Conservation (phyloP, 495 filamentous ascomycete genomes). For the Penicillium bovifimosum region DNA sequence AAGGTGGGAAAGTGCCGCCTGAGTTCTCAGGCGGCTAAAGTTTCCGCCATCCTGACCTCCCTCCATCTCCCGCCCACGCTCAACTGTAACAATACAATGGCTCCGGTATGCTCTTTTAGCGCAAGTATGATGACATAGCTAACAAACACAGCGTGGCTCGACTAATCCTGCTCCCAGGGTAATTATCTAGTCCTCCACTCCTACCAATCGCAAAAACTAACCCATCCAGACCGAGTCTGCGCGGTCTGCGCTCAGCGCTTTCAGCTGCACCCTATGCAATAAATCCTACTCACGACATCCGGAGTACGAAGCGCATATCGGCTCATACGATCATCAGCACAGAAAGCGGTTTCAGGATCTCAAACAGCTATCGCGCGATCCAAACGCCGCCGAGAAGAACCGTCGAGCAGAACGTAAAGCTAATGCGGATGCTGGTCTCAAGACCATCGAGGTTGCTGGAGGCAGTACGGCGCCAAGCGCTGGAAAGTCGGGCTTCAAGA, state of each 20-base stretch:
- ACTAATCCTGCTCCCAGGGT: constrained; percentile 52
- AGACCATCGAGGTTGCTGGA: constrained; percentile 30
- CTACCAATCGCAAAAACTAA: neutral
- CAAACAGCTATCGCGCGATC: constrained; percentile 55
- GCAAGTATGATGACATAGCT: neutral
- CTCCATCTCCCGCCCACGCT: neutral
- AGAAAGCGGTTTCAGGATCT: constrained; percentile 60
- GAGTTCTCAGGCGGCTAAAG: neutral
- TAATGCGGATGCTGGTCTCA: constrained; percentile 48
- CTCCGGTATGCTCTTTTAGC: constrained; percentile 6
- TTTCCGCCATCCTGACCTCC: neutral
- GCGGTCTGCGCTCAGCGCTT: constrained; percentile 78
- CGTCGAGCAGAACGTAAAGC: constrained; percentile 66
- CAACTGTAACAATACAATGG: constrained; percentile 1
- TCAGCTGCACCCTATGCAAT: constrained; percentile 66
- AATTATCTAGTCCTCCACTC: neutral
- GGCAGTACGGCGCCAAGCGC: constrained; percentile 7
- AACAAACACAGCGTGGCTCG: constrained; percentile 32
- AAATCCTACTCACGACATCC: constrained; percentile 59
- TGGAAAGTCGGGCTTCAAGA: constrained; percentile 43
- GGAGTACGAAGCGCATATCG: constrained; percentile 58
- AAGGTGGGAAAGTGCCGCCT: no score
- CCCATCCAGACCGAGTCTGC: constrained; percentile 70
- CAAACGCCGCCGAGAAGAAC: constrained; percentile 53
- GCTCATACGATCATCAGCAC: constrained; percentile 57